Evolutionary conservation across 805 yeast species (phyloP), one percentile per base, ranked within the genome.

Genomic region (Candida sonorensis): DNA sequence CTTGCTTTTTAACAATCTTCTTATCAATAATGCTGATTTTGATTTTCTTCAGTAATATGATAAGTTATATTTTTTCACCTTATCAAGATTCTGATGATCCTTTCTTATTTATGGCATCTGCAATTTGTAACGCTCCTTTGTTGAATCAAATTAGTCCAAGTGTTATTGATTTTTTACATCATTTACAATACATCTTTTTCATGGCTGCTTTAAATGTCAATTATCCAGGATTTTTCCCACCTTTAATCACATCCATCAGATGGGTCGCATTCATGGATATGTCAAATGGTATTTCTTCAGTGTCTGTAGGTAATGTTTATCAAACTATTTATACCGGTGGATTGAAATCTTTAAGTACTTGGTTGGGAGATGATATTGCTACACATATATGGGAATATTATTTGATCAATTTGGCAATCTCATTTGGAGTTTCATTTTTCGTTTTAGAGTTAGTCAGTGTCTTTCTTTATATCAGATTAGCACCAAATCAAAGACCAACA

Each of bases 181-280:
- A 76, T 50, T 46, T 75, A 21, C 86, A 80, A 46, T 78, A 69
- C 55, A 69, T 76, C 1, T 64, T 75, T 26, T 72, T 77, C 47
- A 61, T 71, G 42, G 72, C 70, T 5, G 79, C 73, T 4, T 55
- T 80, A 18, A 65, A 66, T 40, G 48, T 79, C 13, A 55, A 61
- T 17, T 79, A 72, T 42, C 86, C 87, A 0, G 83, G 81, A 0
- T 76, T 71, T 45, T 72, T 66, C 37, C 80, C 69, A 38, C 81
- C 81, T 1, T 49, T 72, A 10, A 51, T 75, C 29, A 59, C 74
- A 3, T 55, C 64, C 11, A 45, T 72, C 13, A 53, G 72, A 12
- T 77, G 85, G 85, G 57, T 69, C 26, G 70, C 76, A 1, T 53
- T 79, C n/a, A 50, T 75, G 35, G 66, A 35, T 21, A 20, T 44